Evolutionary conservation across 192 early-diverging fungal genomes (phyloP), one percentile per base, ranked within the genome.

Genomic region (Glomus cerebriforme): DNA sequence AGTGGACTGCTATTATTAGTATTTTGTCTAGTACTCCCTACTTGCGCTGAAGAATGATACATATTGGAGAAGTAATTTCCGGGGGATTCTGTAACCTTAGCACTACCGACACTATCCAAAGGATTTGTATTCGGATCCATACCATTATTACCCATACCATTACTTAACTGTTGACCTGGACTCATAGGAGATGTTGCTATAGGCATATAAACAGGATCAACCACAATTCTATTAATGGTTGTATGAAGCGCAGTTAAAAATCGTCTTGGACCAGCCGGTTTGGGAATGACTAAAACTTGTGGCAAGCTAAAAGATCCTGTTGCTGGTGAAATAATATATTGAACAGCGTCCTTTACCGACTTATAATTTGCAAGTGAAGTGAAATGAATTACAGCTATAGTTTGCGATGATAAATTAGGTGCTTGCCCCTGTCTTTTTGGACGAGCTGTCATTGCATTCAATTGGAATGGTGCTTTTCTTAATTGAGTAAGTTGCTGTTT

Each of bases 221-320:
- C 81, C 3, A 89, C 80, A 1, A 85, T 84, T 35, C 84, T 85
- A 73, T 87, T 83, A 58, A 86, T 85, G 13, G 89, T 86, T 7
- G 87, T 88, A 74, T 89, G 89, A 17, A 91, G 79, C 2, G 89
- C 89, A 1, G 87, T 87, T 59, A 91, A 69, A 32, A 89, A 86
- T 22, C 89, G 79, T 7, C 89, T 80, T 13, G 90, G 90, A 13
- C 90, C 90, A 34, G 87, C 89, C 5, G 90, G 90, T 68, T 91
- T 91, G 13, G 90, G 87, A 34, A 91, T 82, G 8, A 91, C 88
- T 17, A 91, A 73, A 12, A 91, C 82, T 39, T 88, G 86, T 10
- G 88, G 89, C 59, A 87, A 81, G 8, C 66, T 65, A 31, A 63
- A 63, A n/a, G 35, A 35, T 45, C 70, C 29, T 4, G 71, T 39